These are phyloP conservation scores for Pichia inconspicua DNA, from an alignment of 1,139 yeast genomes.

Conservation along the genomic window DNA sequence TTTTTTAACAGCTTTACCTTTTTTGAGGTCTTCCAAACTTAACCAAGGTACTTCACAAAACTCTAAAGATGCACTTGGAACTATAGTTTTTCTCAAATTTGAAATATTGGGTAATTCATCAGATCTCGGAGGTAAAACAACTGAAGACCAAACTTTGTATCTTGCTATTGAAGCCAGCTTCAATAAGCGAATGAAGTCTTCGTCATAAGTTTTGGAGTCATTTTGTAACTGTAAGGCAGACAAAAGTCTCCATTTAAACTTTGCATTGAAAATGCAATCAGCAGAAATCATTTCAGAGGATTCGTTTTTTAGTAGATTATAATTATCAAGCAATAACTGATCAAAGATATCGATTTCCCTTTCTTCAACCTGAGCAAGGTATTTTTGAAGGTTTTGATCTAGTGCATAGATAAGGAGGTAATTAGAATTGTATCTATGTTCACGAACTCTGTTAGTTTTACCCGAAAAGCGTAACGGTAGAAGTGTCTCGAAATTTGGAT, in stretches of 20 bases:
- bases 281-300: neutral
- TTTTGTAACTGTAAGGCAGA: neutral
- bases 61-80: slow-evolving; percentile 6
- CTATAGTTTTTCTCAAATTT: slow-evolving; percentile 13
- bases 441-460: slow-evolving; percentile 28
- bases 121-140: slow-evolving; percentile 40
- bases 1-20: slow-evolving; percentile 8
- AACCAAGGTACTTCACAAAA: slow-evolving; percentile 13
- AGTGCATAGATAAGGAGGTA: slow-evolving; percentile 42
- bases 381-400: slow-evolving; percentile 34
- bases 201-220: slow-evolving; percentile 1
- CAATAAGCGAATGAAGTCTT: slow-evolving; percentile 16
- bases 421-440: slow-evolving; percentile 38
- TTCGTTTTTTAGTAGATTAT: neutral
- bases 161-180: slow-evolving; percentile 28
- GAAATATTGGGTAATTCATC: slow-evolving; percentile 33
- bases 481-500: slow-evolving; percentile 1
- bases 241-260: slow-evolving; percentile 5
- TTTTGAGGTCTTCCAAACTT: slow-evolving; percentile 10
- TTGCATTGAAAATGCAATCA: neutral
- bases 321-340: slow-evolving; percentile 12
- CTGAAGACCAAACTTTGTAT: slow-evolving; percentile 43
- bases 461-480: slow-evolving; percentile 7
- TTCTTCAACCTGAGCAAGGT: slow-evolving; percentile 29
- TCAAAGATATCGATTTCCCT: slow-evolving; percentile 27